These are phyloP conservation scores for Lepiota brunneoincarnata DNA, from an alignment of 768 basidiomycete species.

Conservation along the genomic window DNA sequence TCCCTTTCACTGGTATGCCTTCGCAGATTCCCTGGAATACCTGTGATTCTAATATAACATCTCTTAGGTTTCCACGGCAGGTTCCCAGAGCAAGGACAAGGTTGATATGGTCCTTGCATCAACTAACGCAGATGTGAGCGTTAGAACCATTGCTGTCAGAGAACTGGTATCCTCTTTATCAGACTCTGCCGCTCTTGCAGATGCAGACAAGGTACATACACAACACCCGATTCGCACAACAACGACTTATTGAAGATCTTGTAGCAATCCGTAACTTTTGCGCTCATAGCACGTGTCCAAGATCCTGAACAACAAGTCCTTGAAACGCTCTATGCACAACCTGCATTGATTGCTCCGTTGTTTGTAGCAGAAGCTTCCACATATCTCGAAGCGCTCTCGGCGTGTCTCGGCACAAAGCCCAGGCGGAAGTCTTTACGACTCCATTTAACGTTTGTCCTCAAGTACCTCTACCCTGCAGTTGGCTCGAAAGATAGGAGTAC, in stretches of 20 bases:
- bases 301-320: conserved; percentile 64
- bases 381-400: conserved; percentile 45
- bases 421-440: conserved; percentile 49
- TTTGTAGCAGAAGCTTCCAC: conserved; percentile 36
- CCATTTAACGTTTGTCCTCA: conserved; percentile 56
- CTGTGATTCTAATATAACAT: not conserved
- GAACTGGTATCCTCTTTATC: conserved; percentile 42
- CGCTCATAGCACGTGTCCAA: conserved; percentile 65
- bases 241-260: not conserved
- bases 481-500: conserved; percentile 25
- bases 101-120: conserved; percentile 53
- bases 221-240: not conserved
- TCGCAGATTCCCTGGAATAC: not conserved
- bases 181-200: conserved; percentile 21
- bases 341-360: conserved; percentile 43
- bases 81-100: conserved; percentile 14
- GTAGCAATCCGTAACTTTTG: conserved; percentile 57
- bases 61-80: conserved; percentile 3
- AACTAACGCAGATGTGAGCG: conserved; percentile 55
- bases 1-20: conserved; percentile 57
- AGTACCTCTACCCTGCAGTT: conserved; percentile 36
- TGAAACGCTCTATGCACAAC: conserved; percentile 60
- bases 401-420: conserved; percentile 37
- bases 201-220: conserved; percentile 41
- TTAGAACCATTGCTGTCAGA: conserved; percentile 59